Evolutionary conservation across 73 alveolate species (phyloP).

Genomic region (Tetrahymena borealis): DNA sequence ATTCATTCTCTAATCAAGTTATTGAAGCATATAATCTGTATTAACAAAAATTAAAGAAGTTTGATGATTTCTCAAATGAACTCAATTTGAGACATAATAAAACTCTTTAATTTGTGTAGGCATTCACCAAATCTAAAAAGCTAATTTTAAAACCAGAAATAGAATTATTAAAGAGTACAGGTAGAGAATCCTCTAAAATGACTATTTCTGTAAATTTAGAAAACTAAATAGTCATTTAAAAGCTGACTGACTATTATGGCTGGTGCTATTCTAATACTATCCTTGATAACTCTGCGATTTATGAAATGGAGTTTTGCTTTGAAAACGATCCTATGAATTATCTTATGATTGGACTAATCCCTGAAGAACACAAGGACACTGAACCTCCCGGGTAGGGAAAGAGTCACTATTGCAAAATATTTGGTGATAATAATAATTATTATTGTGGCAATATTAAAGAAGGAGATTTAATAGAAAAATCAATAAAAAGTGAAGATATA

Average conservation of each 20-base stretch:
- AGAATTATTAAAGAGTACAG: background rate
- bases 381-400: background rate
- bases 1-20: background rate
- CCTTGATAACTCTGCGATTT: background rate
- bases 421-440: background rate
- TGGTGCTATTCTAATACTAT: background rate
- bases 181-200: background rate
- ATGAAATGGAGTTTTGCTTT: background rate
- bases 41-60: background rate
- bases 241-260: background rate
- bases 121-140: background rate
- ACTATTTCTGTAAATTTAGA: background rate
- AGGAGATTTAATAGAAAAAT: background rate
- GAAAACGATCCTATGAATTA: background rate
- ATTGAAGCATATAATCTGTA: background rate
- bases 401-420: background rate
- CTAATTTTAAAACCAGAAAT: background rate
- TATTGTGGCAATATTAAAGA: background rate
- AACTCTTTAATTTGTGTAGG: background rate
- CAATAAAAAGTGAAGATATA: background rate
- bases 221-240: background rate
- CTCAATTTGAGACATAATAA: background rate
- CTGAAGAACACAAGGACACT: background rate
- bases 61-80: background rate
- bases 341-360: background rate